These are phyloP conservation scores for Crucihimalaya himalaica DNA, from an alignment of 345 rosid species.

Conservation along the genomic window DNA sequence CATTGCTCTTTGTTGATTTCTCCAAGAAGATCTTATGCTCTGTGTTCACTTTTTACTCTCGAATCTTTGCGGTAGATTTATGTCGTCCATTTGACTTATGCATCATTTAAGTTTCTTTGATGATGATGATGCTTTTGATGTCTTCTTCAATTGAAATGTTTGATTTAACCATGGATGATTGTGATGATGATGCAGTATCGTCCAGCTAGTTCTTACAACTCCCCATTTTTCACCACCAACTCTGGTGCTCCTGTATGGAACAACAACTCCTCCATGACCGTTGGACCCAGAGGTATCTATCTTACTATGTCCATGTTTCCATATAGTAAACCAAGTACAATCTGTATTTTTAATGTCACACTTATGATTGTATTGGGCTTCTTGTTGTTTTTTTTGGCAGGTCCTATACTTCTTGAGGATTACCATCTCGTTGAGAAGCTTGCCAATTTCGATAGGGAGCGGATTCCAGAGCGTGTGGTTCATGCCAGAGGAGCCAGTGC, in stretches of 20 bases:
- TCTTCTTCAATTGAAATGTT: neutral
- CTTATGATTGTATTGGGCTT: neutral
- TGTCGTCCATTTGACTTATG: neutral
- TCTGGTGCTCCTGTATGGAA: conserved; percentile 52
- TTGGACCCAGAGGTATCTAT: conserved; percentile 42
- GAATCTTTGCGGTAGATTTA: neutral
- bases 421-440: conserved; percentile 89
- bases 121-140: neutral
- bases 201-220: conserved; percentile 44
- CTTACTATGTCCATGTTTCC: neutral
- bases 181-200: conserved; percentile 39
- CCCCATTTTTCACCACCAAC: conserved; percentile 47
- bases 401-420: conserved; percentile 93
- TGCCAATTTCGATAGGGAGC: conserved; percentile 79
- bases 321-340: neutral
- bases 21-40: neutral
- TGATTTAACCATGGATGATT: neutral
- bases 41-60: neutral
- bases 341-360: neutral
- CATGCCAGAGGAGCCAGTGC: conserved; percentile 97
- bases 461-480: conserved; percentile 94
- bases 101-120: neutral
- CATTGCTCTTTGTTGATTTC: neutral
- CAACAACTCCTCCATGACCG: conserved; percentile 48
- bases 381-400: conserved; percentile 34